Percentiles rank a stretch among this genome's conserved stretches.
phyloP scores from a whole-genome alignment of 2,329 filamentous ascomycete species.

The Thielaviopsis ethacetica region DNA sequence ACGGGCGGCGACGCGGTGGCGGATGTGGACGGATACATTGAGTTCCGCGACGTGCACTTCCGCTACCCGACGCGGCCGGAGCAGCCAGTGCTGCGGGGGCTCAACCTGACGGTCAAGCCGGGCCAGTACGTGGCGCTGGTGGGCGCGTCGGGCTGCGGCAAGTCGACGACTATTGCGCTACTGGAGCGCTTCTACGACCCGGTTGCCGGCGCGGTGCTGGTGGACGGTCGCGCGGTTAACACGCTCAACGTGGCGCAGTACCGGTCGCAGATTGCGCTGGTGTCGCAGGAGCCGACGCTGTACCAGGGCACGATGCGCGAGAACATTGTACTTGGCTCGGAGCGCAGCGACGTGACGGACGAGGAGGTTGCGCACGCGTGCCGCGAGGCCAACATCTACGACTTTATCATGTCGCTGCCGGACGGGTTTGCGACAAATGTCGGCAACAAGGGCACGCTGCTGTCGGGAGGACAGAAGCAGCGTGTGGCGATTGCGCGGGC shows the following conservation, averaged over 20 bases:
- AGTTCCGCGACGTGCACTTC: conserved; percentile 89
- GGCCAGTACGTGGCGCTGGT: conserved; percentile 81
- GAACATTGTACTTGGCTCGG: conserved; percentile 69
- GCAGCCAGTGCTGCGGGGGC: conserved; percentile 75
- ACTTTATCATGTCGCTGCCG: conserved; percentile 73
- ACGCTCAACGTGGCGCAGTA: conserved; percentile 74
- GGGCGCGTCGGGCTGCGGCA: conserved; percentile 86
- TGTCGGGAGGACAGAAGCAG: conserved; percentile 89
- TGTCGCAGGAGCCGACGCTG: conserved; percentile 85
- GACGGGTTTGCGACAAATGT: conserved; percentile 77
- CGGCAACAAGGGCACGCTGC: conserved; percentile 68
- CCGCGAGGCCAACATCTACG: conserved; percentile 81
- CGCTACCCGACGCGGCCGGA: conserved; percentile 82
- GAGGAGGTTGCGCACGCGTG: conserved; percentile 62
- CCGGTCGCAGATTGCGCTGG: conserved; percentile 66
- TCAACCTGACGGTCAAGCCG: conserved; percentile 57
- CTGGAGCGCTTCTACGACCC: conserved; percentile 93
- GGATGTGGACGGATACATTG: conserved; percentile 57
- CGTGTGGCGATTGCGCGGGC: conserved; percentile 86
- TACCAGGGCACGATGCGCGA: conserved; percentile 87
- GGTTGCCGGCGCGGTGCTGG: conserved; percentile 57
- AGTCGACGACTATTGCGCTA: conserved; percentile 82
- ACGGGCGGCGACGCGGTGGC: conserved; percentile 46
- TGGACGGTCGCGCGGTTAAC: conserved; percentile 73
- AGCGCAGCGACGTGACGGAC: conserved; percentile 49